Evolutionary conservation across 75 land plant species (phyloP).

Genomic region (Pseudotsuga menziesii): DNA sequence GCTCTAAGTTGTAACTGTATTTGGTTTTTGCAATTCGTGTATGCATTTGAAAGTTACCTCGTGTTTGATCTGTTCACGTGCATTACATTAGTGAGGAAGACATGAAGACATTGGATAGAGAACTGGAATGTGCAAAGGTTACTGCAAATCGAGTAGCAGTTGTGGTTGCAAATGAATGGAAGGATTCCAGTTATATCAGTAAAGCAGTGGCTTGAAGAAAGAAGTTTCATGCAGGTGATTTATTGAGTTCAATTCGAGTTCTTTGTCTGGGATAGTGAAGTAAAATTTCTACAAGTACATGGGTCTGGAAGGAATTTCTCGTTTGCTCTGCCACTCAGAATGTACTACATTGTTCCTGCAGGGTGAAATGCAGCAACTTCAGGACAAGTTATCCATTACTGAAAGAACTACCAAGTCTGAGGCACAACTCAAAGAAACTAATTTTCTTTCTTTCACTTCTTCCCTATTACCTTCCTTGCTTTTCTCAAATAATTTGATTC

Average conservation of each 20-base stretch:
- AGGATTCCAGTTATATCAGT: conserved; percentile 97
- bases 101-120: conserved; percentile 82
- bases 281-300: neutral
- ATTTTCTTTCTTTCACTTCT: neutral
- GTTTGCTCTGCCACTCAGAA: neutral
- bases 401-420: conserved; percentile 89
- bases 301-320: neutral
- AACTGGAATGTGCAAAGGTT: conserved; percentile 87
- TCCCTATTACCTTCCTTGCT: neutral
- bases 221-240: conserved; percentile 80
- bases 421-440: conserved; percentile 68
- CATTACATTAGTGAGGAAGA: conserved; percentile 59
- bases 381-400: conserved; percentile 80
- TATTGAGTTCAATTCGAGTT: neutral
- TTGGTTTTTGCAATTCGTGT: neutral
- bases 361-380: conserved; percentile 99
- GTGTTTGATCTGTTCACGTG: neutral
- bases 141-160: conserved; percentile 88
- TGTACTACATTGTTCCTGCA: conserved; percentile 15
- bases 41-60: neutral
- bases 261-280: neutral
- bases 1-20: neutral
- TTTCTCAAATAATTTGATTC: conserved; percentile 9
- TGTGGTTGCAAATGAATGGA: conserved; percentile 73
- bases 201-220: conserved; percentile 93